Base-by-base conservation (phyloP, 2,329 filamentous ascomycete species). In the Aspergillus sclerotialis region DNA sequence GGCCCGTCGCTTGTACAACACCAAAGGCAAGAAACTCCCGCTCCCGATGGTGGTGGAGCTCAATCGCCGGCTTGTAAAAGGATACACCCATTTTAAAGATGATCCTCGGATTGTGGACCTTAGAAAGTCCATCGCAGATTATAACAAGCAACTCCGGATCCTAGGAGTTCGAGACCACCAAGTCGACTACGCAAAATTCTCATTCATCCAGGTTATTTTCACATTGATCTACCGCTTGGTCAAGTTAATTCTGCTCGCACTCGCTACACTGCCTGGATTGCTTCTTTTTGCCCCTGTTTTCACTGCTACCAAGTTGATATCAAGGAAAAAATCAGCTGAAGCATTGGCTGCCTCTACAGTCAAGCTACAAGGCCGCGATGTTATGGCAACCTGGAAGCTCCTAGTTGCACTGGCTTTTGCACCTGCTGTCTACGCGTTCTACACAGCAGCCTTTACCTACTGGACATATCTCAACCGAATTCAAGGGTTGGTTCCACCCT, bases 381-480 rank as follows among this genome's bases (percentile, higher is more conserved):
- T 94, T 35, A 88, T 94, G 72, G 86, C 87, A 0, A 94, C 88
- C 0, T 94, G 88, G 88, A 94, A 94, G 61, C 76, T 94, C 12
- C 73, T 94, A 21, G 86, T 94, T n/a, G 81, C 87, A 7, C 72
- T 93, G 57, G 85, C 83, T 1, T 76, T 94, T 38, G 84, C 87
- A 1, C 88, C 88, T 1, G 73, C 84, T 11, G 71, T 94, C 3
- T 93, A 94, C 40, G 79, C 85, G 48, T 74, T 84, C 40, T 94
- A 94, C 65, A 87, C 82, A 14, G 70, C 78, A 38, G 56, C 85
- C 13, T 73, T 92, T 19, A 80, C 83, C 1, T 75, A 78, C 57
- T 89, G 82, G 76, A 82, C 86, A 5, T 85, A 84, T 62, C 73
- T 78, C 45, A 90, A 94, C 60, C 78, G 86, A 16, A 74, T 92